Base-by-base conservation (phyloP, 2,329 filamentous ascomycete species). In the Diaporthe amygdali region DNA sequence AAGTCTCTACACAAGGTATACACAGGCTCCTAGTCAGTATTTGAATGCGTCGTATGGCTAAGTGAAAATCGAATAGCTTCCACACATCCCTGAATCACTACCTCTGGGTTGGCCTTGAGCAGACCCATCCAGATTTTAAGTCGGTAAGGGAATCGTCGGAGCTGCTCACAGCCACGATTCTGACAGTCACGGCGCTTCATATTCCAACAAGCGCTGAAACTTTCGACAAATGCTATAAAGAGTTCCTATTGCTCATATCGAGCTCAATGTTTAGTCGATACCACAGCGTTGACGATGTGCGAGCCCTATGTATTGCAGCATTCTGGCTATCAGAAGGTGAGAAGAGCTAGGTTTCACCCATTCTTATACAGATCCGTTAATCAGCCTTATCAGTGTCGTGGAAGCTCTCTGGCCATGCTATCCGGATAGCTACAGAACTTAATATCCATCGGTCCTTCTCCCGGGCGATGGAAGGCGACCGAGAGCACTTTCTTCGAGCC, bases 271-370 rank as follows among this genome's bases (percentile, higher is more conserved):
- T 91, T 73, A 86, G 88, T 20, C 83, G 88, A 27, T 86, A 88
- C 37, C 87, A 90, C 69, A 87, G 85, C 30, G 79, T 89, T 22
- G 89, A 91, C 71, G 87, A 88, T 71, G 84, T 91, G 25, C 85
- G 89, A 3, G 90, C 85, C 1, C 83, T 92, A 8, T 90, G 88
- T 72, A 87, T 91, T 25, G 89, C 87, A 1, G 88, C 89, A 1
- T 92, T 91, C 75, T 91, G 89, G 89, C 80, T 91, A 2, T 87
- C 88, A 2, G 89, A 91, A 22, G 44, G 44, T 47, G 44, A 47
- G 44, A 10, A 47, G n/a, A 10, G 44, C 5, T 12, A 22, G n/a
- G n/a, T 22, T 12, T 22, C 44, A 47, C 9, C 1, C 5, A 22
- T 22, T 47, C 6, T 22, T 47, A 12, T 22, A 22, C 20, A 22